These are phyloP conservation scores for Verbascum thapsus DNA, from an alignment of 257 asterid species.

Conservation along the genomic window DNA sequence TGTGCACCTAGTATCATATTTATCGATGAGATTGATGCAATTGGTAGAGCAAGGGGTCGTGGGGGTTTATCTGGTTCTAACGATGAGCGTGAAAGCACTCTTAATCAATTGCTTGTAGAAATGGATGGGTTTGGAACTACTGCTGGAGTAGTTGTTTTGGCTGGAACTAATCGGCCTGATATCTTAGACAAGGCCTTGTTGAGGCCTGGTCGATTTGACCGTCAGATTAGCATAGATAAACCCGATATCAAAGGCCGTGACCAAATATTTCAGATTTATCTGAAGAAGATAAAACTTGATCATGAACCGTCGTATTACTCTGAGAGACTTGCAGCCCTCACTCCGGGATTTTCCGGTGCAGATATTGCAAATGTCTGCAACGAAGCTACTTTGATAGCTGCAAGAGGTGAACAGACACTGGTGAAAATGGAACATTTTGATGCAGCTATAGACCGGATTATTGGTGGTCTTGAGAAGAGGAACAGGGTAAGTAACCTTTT, in stretches of 20 bases:
- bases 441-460: conserved; percentile 85
- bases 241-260: conserved; percentile 97
- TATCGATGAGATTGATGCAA: conserved; percentile 95
- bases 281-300: conserved; percentile 82
- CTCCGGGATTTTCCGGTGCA: conserved; percentile 97
- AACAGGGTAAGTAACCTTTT: conserved; percentile 55
- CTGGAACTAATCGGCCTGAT: conserved; percentile 92
- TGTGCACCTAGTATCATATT: conserved; percentile 85
- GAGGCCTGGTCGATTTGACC: conserved; percentile 95
- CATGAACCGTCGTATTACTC: conserved; percentile 69
- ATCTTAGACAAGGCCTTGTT: conserved; percentile 82
- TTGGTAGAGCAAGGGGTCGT: conserved; percentile 94
- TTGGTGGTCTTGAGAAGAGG: conserved; percentile 92
- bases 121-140: conserved; percentile 99
- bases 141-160: conserved; percentile 89
- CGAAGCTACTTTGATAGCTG: conserved; percentile 93
- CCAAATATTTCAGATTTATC: conserved; percentile 73
- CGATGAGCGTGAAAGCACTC: conserved; percentile 96
- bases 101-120: conserved; percentile 90
- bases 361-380: conserved; percentile 94
- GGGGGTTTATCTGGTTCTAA: conserved; percentile 83
- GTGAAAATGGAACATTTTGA: conserved; percentile 80
- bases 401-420: conserved; percentile 57
- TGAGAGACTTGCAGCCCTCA: conserved; percentile 89
- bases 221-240: conserved; percentile 80